Evolutionary conservation across 78 protist genomes (phyloP).

Genomic region (Goniomonas avonlea): DNA sequence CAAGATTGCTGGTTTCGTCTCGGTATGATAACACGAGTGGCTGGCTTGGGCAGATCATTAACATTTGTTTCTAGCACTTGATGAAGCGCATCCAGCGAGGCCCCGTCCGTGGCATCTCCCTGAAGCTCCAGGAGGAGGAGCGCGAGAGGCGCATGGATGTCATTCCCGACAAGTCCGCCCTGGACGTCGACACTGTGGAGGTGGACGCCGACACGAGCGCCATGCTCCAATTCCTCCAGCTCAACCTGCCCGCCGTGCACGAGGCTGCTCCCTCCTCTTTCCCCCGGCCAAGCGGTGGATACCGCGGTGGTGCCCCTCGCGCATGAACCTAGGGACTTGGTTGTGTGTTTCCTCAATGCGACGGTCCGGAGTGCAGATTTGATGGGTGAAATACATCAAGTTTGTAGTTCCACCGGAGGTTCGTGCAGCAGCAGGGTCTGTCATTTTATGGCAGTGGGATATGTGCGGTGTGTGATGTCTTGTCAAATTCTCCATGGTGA

Average conservation of each 20-base stretch:
- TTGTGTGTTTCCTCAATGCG: too few species aligned
- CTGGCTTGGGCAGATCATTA: not conserved
- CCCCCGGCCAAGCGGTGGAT: too few species aligned
- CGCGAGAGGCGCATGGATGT: slow-evolving; percentile 98
- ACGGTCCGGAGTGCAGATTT: too few species aligned
- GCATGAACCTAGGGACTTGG: too few species aligned
- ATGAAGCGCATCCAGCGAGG: slow-evolving; percentile 94
- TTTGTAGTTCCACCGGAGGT: too few species aligned
- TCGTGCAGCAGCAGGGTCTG: too few species aligned
- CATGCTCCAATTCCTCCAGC: slow-evolving; percentile 38
- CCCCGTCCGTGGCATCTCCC: slow-evolving; percentile 96
- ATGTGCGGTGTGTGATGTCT: too few species aligned
- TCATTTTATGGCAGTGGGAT: too few species aligned
- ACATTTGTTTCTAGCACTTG: slow-evolving; percentile 59
- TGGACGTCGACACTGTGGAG: slow-evolving; percentile 50
- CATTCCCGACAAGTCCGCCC: slow-evolving; percentile 92
- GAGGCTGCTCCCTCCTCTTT: too few species aligned
- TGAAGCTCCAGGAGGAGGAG: slow-evolving; percentile 99
- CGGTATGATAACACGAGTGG: slow-evolving; percentile 38
- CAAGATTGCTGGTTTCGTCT: slow-evolving; percentile 97
- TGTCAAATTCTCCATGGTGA: too few species aligned
- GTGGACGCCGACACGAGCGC: slow-evolving; percentile 49
- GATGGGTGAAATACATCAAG: too few species aligned
- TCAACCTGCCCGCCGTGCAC: slow-evolving; percentile 25
- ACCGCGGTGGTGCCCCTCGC: too few species aligned